phyloP scores from a whole-genome alignment of 2,329 filamentous ascomycete genomes.

The Arthrobotrys musiformis region DNA sequence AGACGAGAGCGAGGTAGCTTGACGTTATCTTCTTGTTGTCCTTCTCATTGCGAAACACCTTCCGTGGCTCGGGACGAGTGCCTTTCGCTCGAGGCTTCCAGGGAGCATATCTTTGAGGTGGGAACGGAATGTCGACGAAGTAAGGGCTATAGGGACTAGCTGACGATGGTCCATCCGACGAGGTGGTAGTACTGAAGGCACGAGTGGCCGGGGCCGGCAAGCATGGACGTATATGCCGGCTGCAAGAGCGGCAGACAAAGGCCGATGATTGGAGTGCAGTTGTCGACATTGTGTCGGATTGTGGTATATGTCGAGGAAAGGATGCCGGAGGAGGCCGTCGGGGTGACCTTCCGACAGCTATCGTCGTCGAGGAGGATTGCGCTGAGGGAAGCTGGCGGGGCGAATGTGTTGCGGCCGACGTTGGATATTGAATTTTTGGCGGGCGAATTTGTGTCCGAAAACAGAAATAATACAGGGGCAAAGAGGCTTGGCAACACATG shows the following conservation, averaged over 20 bases:
- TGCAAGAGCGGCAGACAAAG: conserved; percentile 53
- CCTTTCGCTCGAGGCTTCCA: conserved; percentile 46
- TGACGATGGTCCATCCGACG: conserved; percentile 22
- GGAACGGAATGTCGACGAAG: conserved; percentile 52
- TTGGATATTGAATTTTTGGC: conserved; percentile 42
- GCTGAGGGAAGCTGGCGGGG: neutral
- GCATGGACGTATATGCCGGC: conserved; percentile 37
- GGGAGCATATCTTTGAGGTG: conserved; percentile 43
- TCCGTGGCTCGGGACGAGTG: conserved; percentile 38
- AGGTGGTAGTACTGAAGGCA: conserved; percentile 35
- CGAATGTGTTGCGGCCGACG: conserved; percentile 44
- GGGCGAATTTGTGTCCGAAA: neutral
- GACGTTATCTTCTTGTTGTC: conserved; percentile 34
- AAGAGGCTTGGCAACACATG: conserved; percentile 42
- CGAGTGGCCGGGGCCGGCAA: conserved; percentile 15
- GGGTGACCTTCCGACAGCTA: conserved; percentile 7
- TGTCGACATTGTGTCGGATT: conserved; percentile 17
- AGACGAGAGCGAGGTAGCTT: conserved; percentile 42
- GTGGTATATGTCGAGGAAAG: neutral
- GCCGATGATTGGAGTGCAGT: conserved; percentile 39
- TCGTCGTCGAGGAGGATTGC: conserved; percentile 22
- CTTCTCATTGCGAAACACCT: conserved; percentile 30
- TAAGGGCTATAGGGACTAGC: conserved; percentile 42
- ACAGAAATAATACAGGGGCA: conserved; percentile 7
- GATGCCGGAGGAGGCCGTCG: conserved; percentile 23